These are phyloP conservation scores for Alternaria gaisen DNA, from an alignment of 2,329 filamentous ascomycete species.

Conservation along the genomic window DNA sequence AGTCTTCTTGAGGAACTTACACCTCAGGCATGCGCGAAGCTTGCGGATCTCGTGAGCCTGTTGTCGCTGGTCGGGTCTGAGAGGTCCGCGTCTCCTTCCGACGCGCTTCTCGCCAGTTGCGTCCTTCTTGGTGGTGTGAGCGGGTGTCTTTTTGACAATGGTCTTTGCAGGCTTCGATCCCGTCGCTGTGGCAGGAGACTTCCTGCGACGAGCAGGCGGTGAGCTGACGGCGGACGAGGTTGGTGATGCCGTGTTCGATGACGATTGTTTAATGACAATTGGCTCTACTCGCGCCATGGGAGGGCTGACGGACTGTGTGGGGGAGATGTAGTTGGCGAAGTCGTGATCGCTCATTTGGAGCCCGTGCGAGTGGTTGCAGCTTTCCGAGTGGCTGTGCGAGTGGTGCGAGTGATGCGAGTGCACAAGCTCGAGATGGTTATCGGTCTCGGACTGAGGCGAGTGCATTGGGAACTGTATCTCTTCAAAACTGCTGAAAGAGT, in stretches of 20 bases:
- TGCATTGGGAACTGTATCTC: slow-evolving; percentile 75
- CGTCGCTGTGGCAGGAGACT: slow-evolving; percentile 76
- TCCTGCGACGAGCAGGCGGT: slow-evolving; percentile 73
- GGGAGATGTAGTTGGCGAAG: slow-evolving; percentile 52
- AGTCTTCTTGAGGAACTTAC: slow-evolving; percentile 99
- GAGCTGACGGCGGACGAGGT: slow-evolving; percentile 62
- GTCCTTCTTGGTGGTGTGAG: slow-evolving; percentile 78
- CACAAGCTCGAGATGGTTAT: slow-evolving; percentile 42
- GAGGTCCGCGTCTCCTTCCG: slow-evolving; percentile 85
- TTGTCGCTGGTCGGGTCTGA: slow-evolving; percentile 92
- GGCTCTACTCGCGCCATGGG: slow-evolving; percentile 72
- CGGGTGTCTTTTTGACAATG: slow-evolving; percentile 77
- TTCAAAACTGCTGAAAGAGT: slow-evolving; percentile 83
- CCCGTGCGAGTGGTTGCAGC: slow-evolving; percentile 38
- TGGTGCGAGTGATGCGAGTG: slow-evolving; percentile 28
- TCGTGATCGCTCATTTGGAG: slow-evolving; percentile 39
- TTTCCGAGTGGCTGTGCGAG: slow-evolving; percentile 38
- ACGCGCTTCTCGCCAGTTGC: slow-evolving; percentile 85
- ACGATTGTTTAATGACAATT: slow-evolving; percentile 72
- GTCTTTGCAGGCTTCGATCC: slow-evolving; percentile 79
- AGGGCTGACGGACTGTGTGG: slow-evolving; percentile 68
- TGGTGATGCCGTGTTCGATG: slow-evolving; percentile 67
- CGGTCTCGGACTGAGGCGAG: slow-evolving; percentile 78
- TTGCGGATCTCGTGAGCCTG: slow-evolving; percentile 98
- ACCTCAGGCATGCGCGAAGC: slow-evolving; percentile 88